Evolutionary conservation across 129 eudicot genomes (phyloP).

Genomic region (Saussurea involucrata): DNA sequence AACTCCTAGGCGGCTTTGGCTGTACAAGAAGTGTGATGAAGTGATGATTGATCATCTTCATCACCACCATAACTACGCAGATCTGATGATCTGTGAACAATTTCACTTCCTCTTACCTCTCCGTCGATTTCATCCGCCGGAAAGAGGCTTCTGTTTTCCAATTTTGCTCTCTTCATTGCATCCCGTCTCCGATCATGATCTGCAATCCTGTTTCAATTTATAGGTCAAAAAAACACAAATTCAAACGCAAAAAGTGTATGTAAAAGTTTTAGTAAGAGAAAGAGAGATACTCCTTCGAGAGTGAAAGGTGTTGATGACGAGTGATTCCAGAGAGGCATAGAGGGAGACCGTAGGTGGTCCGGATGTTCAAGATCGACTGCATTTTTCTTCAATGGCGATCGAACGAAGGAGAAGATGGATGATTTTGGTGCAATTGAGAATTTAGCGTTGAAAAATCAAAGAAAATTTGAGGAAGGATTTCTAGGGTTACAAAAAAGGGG

Average conservation of each 20-base stretch:
- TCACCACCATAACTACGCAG: constrained; percentile 3
- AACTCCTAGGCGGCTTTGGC: constrained; percentile 39
- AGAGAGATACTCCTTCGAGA: constrained; percentile 27
- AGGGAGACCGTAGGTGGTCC: constrained; percentile 39
- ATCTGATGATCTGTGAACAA: constrained; percentile 14
- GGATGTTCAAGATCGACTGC: constrained; percentile 29
- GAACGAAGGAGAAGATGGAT: background rate
- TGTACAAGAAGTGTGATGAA: constrained; percentile 11
- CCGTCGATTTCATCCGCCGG: constrained; percentile 11
- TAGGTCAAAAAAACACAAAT: background rate
- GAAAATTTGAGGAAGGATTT: constrained; percentile 14
- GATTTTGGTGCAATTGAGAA: background rate
- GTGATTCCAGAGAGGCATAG: constrained; percentile 41
- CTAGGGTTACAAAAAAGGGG: constrained; percentile 18
- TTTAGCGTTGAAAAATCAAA: background rate
- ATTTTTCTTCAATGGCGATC: constrained; percentile 22
- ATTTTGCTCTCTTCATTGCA: constrained; percentile 21
- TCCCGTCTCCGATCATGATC: constrained; percentile 52
- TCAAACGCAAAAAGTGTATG: background rate
- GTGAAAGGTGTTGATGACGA: constrained; percentile 12
- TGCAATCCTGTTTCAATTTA: constrained; percentile 27
- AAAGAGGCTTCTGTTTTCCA: background rate
- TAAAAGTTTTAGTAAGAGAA: background rate
- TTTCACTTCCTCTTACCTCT: constrained; percentile 19
- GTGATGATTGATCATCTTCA: constrained; percentile 21